Evolutionary conservation across 768 basidiomycete species (phyloP).

Genomic region (Suillus discolor): DNA sequence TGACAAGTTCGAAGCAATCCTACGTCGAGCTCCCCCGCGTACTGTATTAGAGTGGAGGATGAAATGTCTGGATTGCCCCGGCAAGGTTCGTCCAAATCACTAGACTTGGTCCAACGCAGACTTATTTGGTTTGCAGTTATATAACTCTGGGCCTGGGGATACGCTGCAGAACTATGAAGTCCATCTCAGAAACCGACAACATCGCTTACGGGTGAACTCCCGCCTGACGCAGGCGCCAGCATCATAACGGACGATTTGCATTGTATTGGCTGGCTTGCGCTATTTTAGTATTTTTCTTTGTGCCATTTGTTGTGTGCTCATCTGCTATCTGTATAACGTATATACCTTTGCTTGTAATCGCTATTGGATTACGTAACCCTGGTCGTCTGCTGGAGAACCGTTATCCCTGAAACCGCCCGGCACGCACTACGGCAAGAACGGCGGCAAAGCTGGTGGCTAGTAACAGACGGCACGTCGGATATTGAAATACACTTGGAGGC

Average conservation of each 20-base stretch:
- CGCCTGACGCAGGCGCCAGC: slow-evolving; percentile 34
- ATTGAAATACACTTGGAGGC: too few relatives aligned
- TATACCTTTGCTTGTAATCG: slow-evolving; percentile 35
- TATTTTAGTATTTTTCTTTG: slow-evolving; percentile 13
- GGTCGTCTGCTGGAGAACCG: too few relatives aligned
- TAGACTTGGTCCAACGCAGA: slow-evolving; percentile 7
- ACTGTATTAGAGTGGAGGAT: slow-evolving; percentile 85
- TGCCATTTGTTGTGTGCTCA: slow-evolving; percentile 25
- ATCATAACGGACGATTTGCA: slow-evolving; percentile 3
- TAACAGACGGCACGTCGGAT: too few relatives aligned
- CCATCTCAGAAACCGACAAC: slow-evolving; percentile 84
- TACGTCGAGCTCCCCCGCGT: slow-evolving; percentile 56
- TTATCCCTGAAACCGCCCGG: too few relatives aligned
- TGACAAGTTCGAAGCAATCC: slow-evolving; percentile 80
- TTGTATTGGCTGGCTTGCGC: not conserved
- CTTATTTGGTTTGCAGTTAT: slow-evolving; percentile 53
- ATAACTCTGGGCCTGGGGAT: slow-evolving; percentile 88
- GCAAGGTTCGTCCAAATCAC: slow-evolving; percentile 61
- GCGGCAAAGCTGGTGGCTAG: too few relatives aligned
- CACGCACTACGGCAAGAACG: too few relatives aligned
- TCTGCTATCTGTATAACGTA: slow-evolving; percentile 31
- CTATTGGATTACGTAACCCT: slow-evolving; percentile 1
- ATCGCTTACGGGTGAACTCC: slow-evolving; percentile 72
- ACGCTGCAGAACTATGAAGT: slow-evolving; percentile 90
- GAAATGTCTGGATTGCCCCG: slow-evolving; percentile 90